Evolutionary conservation across 2,329 filamentous ascomycete species (phyloP).

Genomic region (Akanthomyces muscarius): DNA sequence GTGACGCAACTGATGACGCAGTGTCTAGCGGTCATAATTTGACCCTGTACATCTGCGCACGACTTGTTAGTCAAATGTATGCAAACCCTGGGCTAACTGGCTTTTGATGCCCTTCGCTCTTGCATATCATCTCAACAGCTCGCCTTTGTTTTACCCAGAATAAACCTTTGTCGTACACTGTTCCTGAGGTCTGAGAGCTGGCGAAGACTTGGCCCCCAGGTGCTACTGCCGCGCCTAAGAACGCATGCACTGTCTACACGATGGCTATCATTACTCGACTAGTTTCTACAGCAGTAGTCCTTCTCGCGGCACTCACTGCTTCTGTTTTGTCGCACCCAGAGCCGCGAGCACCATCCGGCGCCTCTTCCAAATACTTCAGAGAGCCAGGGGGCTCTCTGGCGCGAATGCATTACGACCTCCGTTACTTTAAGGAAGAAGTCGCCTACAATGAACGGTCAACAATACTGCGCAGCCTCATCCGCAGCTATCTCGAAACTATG

Average conservation of each 20-base stretch:
- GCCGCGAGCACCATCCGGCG: background rate
- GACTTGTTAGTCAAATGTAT: too few species aligned
- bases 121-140: too few species aligned
- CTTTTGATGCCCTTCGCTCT: too few species aligned
- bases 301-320: background rate
- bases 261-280: background rate
- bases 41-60: too few species aligned
- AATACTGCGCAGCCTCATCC: slow-evolving; percentile 65
- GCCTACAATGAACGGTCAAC: slow-evolving; percentile 62
- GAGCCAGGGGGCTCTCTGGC: slow-evolving; percentile 58
- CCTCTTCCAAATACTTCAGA: slow-evolving; percentile 56
- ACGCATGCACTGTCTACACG: background rate
- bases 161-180: too few species aligned
- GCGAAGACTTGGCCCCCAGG: too few species aligned
- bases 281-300: background rate
- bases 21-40: too few species aligned
- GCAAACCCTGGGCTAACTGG: too few species aligned
- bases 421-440: slow-evolving; percentile 63
- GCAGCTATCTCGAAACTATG: slow-evolving; percentile 69
- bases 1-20: too few species aligned
- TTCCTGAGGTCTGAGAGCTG: too few species aligned
- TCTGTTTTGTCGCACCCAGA: background rate
- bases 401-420: slow-evolving; percentile 68
- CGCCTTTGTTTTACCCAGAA: too few species aligned
- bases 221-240: too few species aligned